These are phyloP conservation scores for Kodamaea laetipori DNA, from an alignment of 805 yeast species.

Conservation along the genomic window DNA sequence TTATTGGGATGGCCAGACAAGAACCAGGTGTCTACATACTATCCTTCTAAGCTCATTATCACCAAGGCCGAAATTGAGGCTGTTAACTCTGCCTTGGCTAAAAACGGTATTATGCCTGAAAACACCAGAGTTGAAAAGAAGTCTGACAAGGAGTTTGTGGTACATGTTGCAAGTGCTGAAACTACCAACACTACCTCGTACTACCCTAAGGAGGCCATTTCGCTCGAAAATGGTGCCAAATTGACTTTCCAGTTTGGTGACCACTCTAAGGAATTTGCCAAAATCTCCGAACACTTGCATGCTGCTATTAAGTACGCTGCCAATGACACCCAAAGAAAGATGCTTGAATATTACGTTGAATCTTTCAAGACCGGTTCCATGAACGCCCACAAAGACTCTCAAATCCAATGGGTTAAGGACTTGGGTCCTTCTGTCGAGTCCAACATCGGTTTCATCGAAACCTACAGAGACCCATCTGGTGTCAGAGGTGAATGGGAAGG, in stretches of 20 bases:
- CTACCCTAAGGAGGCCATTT: constrained; percentile 48
- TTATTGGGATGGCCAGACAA: constrained; percentile 77
- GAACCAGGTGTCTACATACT: constrained; percentile 77
- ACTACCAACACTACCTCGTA: constrained; percentile 51
- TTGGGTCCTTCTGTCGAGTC: constrained; percentile 70
- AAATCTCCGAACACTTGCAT: constrained; percentile 56
- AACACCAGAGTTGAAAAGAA: constrained; percentile 73
- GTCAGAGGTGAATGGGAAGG: constrained; percentile 95
- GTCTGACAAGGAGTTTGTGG: constrained; percentile 49
- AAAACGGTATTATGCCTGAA: constrained; percentile 68
- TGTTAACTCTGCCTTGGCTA: constrained; percentile 66
- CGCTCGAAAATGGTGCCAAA: constrained; percentile 40
- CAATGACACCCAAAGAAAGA: constrained; percentile 66
- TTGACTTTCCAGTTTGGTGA: constrained; percentile 74
- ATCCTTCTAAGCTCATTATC: constrained; percentile 48
- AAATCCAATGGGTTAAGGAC: constrained; percentile 86
- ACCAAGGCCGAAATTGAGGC: constrained; percentile 64
- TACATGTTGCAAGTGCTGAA: constrained; percentile 69
- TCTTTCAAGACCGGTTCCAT: constrained; percentile 81
- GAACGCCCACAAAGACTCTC: constrained; percentile 83
- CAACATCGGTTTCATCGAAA: constrained; percentile 88
- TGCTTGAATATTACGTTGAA: constrained; percentile 66
- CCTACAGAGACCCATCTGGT: constrained; percentile 90
- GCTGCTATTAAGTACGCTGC: constrained; percentile 66
- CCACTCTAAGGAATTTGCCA: constrained; percentile 62